Evolutionary conservation across 1,284 basidiomycete genomes (phyloP).

Genomic region (Pseudozyma sp.): DNA sequence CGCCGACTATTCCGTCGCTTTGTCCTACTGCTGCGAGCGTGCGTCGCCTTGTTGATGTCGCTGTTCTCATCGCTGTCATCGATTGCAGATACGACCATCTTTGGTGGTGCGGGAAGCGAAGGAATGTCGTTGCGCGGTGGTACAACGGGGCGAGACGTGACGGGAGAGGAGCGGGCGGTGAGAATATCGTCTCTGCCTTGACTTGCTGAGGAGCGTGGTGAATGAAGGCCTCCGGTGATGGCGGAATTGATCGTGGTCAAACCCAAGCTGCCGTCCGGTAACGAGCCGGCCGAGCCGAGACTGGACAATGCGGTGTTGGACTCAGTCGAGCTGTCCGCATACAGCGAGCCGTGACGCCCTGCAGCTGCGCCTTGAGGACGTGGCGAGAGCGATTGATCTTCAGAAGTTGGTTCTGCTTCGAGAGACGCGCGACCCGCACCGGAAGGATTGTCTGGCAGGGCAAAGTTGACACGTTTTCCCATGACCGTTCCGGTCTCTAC

Average conservation of each 20-base stretch:
- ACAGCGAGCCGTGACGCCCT: slow-evolving; percentile 17
- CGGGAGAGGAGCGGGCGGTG: slow-evolving; percentile 39
- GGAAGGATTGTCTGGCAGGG: slow-evolving; percentile 1
- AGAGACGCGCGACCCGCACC: slow-evolving; percentile 2
- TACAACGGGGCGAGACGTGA: slow-evolving; percentile 18
- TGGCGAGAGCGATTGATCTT: slow-evolving; percentile 26
- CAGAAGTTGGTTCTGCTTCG: slow-evolving; percentile 21
- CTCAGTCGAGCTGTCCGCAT: slow-evolving; percentile 51
- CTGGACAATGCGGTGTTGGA: slow-evolving; percentile 48
- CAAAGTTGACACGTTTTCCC: slow-evolving; percentile 41
- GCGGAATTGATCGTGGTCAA: slow-evolving; percentile 47
- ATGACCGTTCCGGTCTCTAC: slow-evolving; percentile 14
- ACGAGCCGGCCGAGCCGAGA: slow-evolving; percentile 37
- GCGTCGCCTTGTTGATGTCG: slow-evolving; percentile 12
- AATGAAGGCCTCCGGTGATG: slow-evolving; percentile 37
- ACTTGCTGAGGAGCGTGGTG: slow-evolving; percentile 28
- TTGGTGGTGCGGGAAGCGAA: slow-evolving; percentile 25
- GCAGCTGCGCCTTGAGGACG: slow-evolving; percentile 7
- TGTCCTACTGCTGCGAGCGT: slow-evolving; percentile 9
- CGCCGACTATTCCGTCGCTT: slow-evolving; percentile 26
- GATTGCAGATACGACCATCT: slow-evolving; percentile 29
- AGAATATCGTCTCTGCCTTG: slow-evolving; percentile 24
- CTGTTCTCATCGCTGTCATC: slow-evolving; percentile 43
- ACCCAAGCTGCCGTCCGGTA: slow-evolving; percentile 44
- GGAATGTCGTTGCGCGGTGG: slow-evolving; percentile 10